Evolutionary conservation across 176 grass and related monocot species (phyloP), one percentile per base, ranked within the genome.

Genomic region (Avena eriantha): DNA sequence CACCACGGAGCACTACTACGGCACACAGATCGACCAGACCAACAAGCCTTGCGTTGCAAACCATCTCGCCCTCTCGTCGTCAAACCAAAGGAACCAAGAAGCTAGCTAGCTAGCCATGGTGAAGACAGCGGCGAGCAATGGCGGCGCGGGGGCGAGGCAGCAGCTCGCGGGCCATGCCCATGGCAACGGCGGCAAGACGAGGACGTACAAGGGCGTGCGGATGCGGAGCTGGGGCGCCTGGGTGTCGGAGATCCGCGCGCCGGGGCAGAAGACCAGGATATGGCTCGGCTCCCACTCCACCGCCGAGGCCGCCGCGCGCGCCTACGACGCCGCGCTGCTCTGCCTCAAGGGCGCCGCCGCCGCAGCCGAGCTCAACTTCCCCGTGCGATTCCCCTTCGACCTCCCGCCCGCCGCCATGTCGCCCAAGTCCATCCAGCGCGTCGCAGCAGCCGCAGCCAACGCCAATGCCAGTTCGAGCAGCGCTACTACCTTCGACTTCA

Each of bases 191-290:
- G 55, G 35, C 14, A 92, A 70, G 88, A 33, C 19, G 73, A 92
- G 86, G 86, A 79, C 87, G 73, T 97, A 95, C 91, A 97, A 95
- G 92, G 95, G 95, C 15, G 95, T 97, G 61, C 63, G 95, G 63
- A 97, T 97, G 95, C 71, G 95, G 84, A 97, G 93, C 82, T 98
- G 95, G 95, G 95, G 95, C 0, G 95, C 95, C 11, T 98, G 95
- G 95, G 95, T 98, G 60, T 98, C 95, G 35, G 95, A 98, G 93
- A 91, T 98, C 63, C 78, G 93, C 18, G 93, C 93, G 31, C 95
- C 95, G 7, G 85, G 83, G 15, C 95, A 95, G 85, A 98, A 98
- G 89, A 93, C 91, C 19, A 48, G 95, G 91, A 98, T 98, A 63
- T 98, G 95, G 95, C 89, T 98, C 3, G 95, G 95, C 1, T 98